Evolutionary conservation across 345 rosid species (phyloP), one percentile per base, ranked within the genome.

Genomic region (Turritis glabra): DNA sequence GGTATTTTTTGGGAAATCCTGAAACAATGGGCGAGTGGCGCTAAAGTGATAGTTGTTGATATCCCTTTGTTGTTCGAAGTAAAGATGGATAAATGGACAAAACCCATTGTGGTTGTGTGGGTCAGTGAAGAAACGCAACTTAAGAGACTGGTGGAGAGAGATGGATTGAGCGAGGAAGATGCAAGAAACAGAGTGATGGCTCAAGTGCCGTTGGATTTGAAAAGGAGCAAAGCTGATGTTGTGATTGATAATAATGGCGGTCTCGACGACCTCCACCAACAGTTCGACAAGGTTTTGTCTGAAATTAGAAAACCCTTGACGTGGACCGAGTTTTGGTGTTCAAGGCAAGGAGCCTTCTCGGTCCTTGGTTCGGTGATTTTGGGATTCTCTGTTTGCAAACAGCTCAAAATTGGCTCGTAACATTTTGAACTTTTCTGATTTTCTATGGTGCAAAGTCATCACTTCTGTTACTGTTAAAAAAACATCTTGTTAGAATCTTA

Each of bases 71-170:
- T 91, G 77, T 91, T 94, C 8, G 97, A 91, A 84, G 91, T 82
- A 38, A 90, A 84, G 82, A 83, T 95, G 88, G 92, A 90, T 64
- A 88, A 69, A 71, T 90, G 92, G 98, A 90, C 98, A 4, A 92
- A 88, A 50, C 98, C 98, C 26, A 79, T 83, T 50, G 68, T 92
- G 2, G 97, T 79, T 29, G 79, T 79, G 23, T 79, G 79, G 96
- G 92, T 90, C 21, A 90, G 86, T 80, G 67, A 86, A 52, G 87
- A 86, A 54, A 90, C 90, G 19, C 96, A 92, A 46, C 92, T 92
- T 60, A 84, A 25, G 57, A 88, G 97, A 69, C 84, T 95, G 37
- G 77, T 87, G 84, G 88, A 82, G 54, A 89, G 98, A 74, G 97
- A 89, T 71, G 50, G 50, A 44, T 43, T 84, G 18, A 66, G 72